phyloP scores from a whole-genome alignment of 148 eudicot species.

The Fagopyrum homotropicum region DNA sequence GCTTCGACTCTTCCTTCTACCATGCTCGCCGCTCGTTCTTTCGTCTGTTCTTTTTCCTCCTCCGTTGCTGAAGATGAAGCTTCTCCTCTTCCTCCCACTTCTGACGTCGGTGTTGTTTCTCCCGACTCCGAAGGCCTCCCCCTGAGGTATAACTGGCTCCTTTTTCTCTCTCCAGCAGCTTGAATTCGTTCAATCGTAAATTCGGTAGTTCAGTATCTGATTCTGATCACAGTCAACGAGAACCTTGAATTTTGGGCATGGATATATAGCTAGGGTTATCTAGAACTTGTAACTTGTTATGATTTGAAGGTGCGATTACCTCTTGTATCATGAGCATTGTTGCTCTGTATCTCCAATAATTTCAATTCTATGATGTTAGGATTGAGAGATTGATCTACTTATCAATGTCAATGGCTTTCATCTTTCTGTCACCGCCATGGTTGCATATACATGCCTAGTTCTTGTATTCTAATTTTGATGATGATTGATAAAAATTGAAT shows the following conservation, averaged over 20 bases:
- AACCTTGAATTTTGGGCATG: neutral
- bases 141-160: neutral
- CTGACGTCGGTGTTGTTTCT: neutral
- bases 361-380: neutral
- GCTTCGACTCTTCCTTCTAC: neutral
- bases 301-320: neutral
- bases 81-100: constrained; percentile 8
- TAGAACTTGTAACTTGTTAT: neutral
- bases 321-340: neutral
- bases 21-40: neutral
- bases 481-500: neutral
- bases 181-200: neutral
- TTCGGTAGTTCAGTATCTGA: neutral
- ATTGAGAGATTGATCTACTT: neutral
- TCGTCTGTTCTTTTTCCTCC: neutral
- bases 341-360: neutral
- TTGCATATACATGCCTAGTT: too few relatives aligned
- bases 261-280: neutral
- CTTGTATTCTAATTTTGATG: too few relatives aligned
- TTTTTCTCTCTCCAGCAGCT: neutral
- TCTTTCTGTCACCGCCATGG: too few relatives aligned
- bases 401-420: too few relatives aligned
- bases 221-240: neutral
- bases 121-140: neutral
- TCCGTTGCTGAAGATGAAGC: constrained; percentile 8